Evolutionary conservation across 106 monocot genomes (phyloP), one percentile per base, ranked within the genome.

Genomic region (Xerophyta viscosa): DNA sequence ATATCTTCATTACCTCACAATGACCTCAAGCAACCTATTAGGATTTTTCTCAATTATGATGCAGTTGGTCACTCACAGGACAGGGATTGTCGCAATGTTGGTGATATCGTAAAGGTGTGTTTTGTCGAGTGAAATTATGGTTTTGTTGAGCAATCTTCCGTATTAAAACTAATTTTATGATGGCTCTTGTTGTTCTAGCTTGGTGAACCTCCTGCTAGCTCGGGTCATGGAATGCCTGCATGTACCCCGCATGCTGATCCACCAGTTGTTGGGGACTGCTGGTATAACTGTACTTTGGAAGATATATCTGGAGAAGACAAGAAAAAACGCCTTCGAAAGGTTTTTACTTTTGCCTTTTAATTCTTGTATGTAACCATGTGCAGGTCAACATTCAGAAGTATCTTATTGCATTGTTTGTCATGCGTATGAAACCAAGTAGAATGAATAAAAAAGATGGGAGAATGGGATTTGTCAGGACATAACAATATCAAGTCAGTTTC

Each of bases 41-140:
- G 96, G 52, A 96, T 96, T 52, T 89, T 68, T 66, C 60, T 96
- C 22, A 96, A 96, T 73, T 96, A 96, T 69, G 96, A 96, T 58
- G 96, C 96, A 29, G 96, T 96, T 57, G 96, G 96, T 12, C 78
- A 82, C 33, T 85, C 96, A 24, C 55, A 70, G 29, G 96, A 96
- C 63, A 71, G 96, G 62, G 96, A 96, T 59, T 96, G 96, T 31
- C 75, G 39, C 44, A 57, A 24, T 57, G 66, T 96, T 76, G 89
- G 88, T 6, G 89, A 89, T 57, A 55, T 89, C 58, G 89, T 96
- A 10, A 96, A 96, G 93, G 91, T 81, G 17, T 2, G 57, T 4
- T 21, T 30, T 50, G 24, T n/a, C 0, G 43, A 14, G n/a, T n/a
- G n/a, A n/a, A n/a, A n/a, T n/a, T n/a, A n/a, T n/a, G n/a, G n/a